Evolutionary conservation across 768 basidiomycete genomes (phyloP).

Genomic region (Tricholoma matsutake): DNA sequence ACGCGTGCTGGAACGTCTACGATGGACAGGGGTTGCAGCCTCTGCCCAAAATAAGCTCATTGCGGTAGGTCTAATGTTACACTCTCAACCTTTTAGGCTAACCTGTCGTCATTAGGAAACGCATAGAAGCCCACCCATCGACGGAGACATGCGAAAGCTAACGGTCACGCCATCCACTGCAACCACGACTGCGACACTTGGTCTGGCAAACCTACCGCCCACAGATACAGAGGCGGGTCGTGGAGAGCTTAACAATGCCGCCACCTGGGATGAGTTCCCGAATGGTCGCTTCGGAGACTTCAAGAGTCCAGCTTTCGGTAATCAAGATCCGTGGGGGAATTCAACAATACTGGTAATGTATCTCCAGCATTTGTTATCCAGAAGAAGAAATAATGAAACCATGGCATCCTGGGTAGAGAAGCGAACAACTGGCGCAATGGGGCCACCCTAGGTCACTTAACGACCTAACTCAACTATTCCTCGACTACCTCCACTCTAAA

Average conservation of each 20-base stretch:
- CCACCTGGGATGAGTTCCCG: conserved; percentile 94
- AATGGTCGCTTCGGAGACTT: conserved; percentile 98
- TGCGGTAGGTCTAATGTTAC: conserved; percentile 37
- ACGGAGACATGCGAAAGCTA: conserved; percentile 32
- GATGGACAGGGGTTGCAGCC: conserved; percentile 58
- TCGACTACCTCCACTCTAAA: conserved; percentile 72
- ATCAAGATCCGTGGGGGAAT: conserved; percentile 75
- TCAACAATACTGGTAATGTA: conserved; percentile 52
- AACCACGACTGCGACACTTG: conserved; percentile 55
- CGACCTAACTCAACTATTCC: conserved; percentile 79
- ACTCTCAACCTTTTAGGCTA: neutral
- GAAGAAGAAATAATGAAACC: neutral
- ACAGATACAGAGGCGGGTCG: conserved; percentile 58
- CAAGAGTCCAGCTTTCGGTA: conserved; percentile 94
- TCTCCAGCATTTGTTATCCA: neutral
- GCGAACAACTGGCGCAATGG: conserved; percentile 69
- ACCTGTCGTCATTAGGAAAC: conserved; percentile 13
- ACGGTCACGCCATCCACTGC: conserved; percentile 66
- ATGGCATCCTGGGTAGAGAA: conserved; percentile 41
- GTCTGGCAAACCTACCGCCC: conserved; percentile 46
- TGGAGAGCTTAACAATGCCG: conserved; percentile 73
- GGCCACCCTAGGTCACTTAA: conserved; percentile 59
- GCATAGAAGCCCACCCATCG: conserved; percentile 36
- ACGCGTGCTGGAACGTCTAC: conserved; percentile 73
- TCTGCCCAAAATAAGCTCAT: conserved; percentile 62